A percentile compares a stretch with the other conserved stretches of the same genome.
These are phyloP conservation scores for Passiflora organensis DNA, from an alignment of 345 rosid species.

Conservation along the genomic window DNA sequence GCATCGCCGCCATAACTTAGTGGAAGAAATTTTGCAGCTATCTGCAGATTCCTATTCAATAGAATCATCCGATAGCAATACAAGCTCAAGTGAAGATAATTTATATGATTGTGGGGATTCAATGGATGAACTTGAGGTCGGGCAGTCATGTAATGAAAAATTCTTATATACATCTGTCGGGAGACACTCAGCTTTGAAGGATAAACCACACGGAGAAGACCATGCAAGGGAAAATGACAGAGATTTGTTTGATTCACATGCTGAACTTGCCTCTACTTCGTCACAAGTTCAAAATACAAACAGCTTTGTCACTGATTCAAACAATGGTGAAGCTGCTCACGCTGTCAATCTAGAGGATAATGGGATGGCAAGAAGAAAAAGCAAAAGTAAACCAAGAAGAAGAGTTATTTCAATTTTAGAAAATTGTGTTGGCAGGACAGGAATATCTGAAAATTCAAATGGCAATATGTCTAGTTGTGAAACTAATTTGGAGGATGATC, in stretches of 20 bases:
- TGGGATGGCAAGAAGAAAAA: conserved; percentile 44
- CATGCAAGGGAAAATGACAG: conserved; percentile 31
- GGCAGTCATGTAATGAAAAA: conserved; percentile 32
- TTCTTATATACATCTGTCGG: conserved; percentile 14
- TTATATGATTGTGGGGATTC: conserved; percentile 38
- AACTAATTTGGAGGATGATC: conserved; percentile 24
- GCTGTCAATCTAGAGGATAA: conserved; percentile 38
- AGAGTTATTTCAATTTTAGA: conserved; percentile 47
- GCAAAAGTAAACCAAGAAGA: conserved; percentile 50
- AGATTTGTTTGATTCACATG: conserved; percentile 24
- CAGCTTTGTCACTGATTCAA: conserved; percentile 26
- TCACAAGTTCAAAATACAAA: conserved; percentile 24
- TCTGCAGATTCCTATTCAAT: conserved; percentile 83
- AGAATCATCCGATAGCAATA: conserved; percentile 70
- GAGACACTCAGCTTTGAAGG: conserved; percentile 17
- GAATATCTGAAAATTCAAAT: conserved; percentile 33
- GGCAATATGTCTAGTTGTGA: conserved; percentile 29
- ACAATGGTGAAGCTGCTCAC: conserved; percentile 35
- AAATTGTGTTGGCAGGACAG: conserved; percentile 24
- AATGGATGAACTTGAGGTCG: conserved; percentile 25
- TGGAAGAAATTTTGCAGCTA: conserved; percentile 89
- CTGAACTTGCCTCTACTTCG: conserved; percentile 31
- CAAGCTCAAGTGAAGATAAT: conserved; percentile 77
- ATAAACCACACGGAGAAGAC: conserved; percentile 22
- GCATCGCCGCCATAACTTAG: conserved; percentile 76